Percentiles rank a stretch among this genome's conserved stretches.
These are phyloP conservation scores for Curvularia sp. DNA, from an alignment of 2,329 filamentous ascomycete genomes.

Conservation along the genomic window DNA sequence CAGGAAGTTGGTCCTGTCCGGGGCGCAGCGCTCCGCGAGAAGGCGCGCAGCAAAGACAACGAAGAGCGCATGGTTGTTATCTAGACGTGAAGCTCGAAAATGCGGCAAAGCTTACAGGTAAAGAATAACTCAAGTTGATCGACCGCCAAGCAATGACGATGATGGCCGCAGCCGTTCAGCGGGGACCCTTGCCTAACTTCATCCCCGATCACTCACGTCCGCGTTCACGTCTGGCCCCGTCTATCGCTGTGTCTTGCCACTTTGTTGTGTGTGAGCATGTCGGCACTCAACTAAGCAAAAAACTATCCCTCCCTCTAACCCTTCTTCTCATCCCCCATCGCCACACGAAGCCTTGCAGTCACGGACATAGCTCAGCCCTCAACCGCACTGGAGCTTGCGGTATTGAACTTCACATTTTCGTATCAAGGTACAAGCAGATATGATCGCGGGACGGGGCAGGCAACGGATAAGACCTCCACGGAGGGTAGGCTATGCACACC, in stretches of 20 bases:
- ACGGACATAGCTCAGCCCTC: conserved; percentile 7
- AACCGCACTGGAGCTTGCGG: conserved; percentile 2
- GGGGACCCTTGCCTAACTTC: conserved; percentile 11
- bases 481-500: conserved; percentile 62
- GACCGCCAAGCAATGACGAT: conserved; percentile 27
- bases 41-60: conserved; percentile 33
- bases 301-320: neutral
- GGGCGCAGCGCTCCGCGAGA: conserved; percentile 29
- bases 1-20: conserved; percentile 21
- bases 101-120: conserved; percentile 2
- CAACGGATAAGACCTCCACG: conserved; percentile 72
- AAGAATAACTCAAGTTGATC: conserved; percentile 14
- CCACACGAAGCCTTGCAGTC: conserved; percentile 1
- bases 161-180: conserved; percentile 16
- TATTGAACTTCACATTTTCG: neutral
- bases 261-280: neutral
- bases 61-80: conserved; percentile 35
- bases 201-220: conserved; percentile 5
- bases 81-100: too few species aligned
- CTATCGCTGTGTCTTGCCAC: neutral
- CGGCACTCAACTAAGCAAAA: neutral
- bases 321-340: neutral
- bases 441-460: conserved; percentile 63
- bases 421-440: conserved; percentile 35
- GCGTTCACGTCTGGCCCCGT: conserved; percentile 1